Evolutionary conservation across 805 yeast species (phyloP), one percentile per base, ranked within the genome.

Genomic region (Metschnikowia peoriensis): DNA sequence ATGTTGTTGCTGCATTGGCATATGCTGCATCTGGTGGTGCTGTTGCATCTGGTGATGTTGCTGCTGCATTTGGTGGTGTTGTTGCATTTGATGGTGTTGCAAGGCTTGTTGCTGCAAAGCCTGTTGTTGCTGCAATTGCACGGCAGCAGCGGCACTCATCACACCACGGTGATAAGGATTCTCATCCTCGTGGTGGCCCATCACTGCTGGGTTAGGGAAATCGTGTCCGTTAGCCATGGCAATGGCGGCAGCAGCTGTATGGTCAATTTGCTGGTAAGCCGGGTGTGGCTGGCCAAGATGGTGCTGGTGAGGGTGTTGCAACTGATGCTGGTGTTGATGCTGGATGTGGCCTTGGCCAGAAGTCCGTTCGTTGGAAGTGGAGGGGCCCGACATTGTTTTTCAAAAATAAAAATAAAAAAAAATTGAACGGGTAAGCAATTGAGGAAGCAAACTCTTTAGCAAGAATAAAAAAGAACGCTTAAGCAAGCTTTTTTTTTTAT

Each of bases 231-330:
- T 56, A 28, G 62, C 61, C 55, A 58, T 52, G 9, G 63, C 63
- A 44, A 59, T 59, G 43, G 63, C 63, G 7, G 63, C 63, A n/a
- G 63, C 63, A 4, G 63, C 53, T 22, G 61, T 59, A 47, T 59
- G 63, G 57, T 59, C 63, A 60, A 59, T 51, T 28, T 50, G 62
- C 37, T 56, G 61, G 54, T 58, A 59, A 35, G 49, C 58, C 15
- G 55, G 57, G 55, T 59, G 62, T 46, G 54, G 55, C 41, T 52
- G 61, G 38, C 56, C 56, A 40, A 53, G 49, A 48, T 56, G 55
- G 44, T 54, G 61, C 44, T 54, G 61, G 48, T 54, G 57, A 38
- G 48, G 54, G 55, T 38, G 40, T 38, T 38, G 40, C 11, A n/a
- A 15, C 12, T 46, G 47, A n/a, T 44, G 55, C 35, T 43, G 51